Conservation (phyloP, 805 yeast species). For the Metschnikowia lachancei region DNA sequence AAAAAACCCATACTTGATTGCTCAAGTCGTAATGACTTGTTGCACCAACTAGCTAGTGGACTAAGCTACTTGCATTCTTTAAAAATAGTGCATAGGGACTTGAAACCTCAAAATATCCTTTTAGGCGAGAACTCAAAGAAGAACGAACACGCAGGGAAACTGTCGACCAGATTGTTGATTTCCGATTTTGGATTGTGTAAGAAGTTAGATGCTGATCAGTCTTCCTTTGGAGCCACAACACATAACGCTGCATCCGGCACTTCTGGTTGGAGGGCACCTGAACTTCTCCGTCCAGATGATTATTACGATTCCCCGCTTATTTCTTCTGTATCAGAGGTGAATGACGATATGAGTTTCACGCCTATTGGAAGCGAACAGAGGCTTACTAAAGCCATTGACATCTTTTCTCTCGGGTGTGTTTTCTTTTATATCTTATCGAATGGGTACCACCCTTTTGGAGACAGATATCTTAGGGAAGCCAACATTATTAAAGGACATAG, state of each 20-base stretch:
- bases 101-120: constrained; percentile 90
- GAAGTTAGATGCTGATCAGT: constrained; percentile 85
- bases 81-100: constrained; percentile 90
- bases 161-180: constrained; percentile 61
- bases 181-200: constrained; percentile 97
- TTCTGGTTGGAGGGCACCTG: constrained; percentile 98
- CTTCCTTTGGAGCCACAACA: constrained; percentile 88
- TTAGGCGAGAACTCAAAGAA: constrained; percentile 58
- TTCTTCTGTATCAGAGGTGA: constrained; percentile 25
- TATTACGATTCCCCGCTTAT: constrained; percentile 39
- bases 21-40: constrained; percentile 36
- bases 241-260: constrained; percentile 91
- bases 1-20: constrained; percentile 23
- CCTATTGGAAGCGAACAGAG: constrained; percentile 49
- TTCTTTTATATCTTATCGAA: constrained; percentile 79
- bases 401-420: constrained; percentile 92
- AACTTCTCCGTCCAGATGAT: constrained; percentile 50
- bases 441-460: constrained; percentile 96
- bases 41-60: constrained; percentile 80
- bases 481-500: constrained; percentile 73
- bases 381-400: constrained; percentile 85
- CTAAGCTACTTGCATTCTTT: constrained; percentile 81
- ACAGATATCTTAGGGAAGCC: constrained; percentile 79
- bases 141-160: constrained; percentile 8
- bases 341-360: constrained; percentile 1